Base-by-base conservation (phyloP, 345 rosid genomes). In the Leavenworthia alabamica region DNA sequence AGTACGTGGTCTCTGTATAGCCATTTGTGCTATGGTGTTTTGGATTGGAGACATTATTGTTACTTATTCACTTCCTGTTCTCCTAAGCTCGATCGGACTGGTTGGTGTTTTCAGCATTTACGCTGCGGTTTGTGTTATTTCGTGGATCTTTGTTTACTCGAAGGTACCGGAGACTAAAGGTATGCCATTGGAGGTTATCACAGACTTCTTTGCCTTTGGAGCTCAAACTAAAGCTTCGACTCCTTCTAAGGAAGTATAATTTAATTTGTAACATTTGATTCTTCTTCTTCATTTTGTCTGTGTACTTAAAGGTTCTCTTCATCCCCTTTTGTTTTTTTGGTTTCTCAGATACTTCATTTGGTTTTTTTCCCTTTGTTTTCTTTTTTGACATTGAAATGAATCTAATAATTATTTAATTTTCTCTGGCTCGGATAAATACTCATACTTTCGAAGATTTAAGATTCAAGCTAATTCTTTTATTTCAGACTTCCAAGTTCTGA, bases 121-220 rank as follows among this genome's bases (percentile, higher is more conserved):
- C 40, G 99, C 91, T 0, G 79, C 84, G 2, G 85, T 89, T 22
- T 93, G 99, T 7, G 41, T 75, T 3, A 59, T 93, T 70, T 93
- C 97, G 4, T 93, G 86, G 91, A 22, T 87, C 52, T 93, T 93
- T 20, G 87, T 93, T 29, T 93, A 66, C 92, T 47, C 84, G 77
- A 93, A 87, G 75, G 99, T 93, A 13, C 99, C 99, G 0, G 99
- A 93, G 75, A 93, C 97, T 66, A 93, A 93, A 74, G 97, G 97
- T 41, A 89, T 93, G 97, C 99, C 99, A 4, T 86, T 93, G 41
- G 99, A 93, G 72, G 99, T 93, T 68, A 93, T 93, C 64, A 81
- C 92, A 7, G 99, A 93, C 71, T 93, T 87, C 86, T 93, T 93
- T 58, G 83, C 95, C 29, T 82, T 82, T 44, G 99, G 99, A 23